phyloP scores from a whole-genome alignment of 2,329 filamentous ascomycete species.

The Dactylellina sp. region DNA sequence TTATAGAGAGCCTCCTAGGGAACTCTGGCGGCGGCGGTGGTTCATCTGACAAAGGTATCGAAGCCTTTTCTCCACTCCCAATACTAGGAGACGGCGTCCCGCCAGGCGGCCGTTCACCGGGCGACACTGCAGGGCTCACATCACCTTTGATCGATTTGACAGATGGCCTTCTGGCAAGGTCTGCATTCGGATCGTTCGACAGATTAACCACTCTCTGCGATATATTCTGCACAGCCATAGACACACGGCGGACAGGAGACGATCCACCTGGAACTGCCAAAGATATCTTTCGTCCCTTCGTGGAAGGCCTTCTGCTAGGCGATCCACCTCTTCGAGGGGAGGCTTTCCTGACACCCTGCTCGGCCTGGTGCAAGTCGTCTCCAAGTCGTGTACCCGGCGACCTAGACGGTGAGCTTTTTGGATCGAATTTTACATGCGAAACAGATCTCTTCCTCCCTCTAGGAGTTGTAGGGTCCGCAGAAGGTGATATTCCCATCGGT shows the following conservation, averaged over 20 bases:
- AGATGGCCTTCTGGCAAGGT: constrained; percentile 76
- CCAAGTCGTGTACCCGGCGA: constrained; percentile 59
- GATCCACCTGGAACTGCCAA: constrained; percentile 61
- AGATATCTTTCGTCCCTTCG: constrained; percentile 52
- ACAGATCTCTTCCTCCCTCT: constrained; percentile 58
- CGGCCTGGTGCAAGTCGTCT: constrained; percentile 60
- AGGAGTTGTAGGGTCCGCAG: constrained; percentile 15
- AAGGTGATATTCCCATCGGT: constrained; percentile 57
- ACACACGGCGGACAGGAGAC: constrained; percentile 67
- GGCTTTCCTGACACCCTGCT: constrained; percentile 58
- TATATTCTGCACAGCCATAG: constrained; percentile 72
- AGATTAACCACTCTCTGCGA: constrained; percentile 98
- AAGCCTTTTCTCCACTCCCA: constrained; percentile 37
- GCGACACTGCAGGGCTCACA: constrained; percentile 70
- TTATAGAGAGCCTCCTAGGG: constrained; percentile 65
- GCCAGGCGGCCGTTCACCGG: constrained; percentile 68
- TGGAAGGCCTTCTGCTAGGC: constrained; percentile 35
- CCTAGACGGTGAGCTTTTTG: constrained; percentile 51
- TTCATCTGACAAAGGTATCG: constrained; percentile 35
- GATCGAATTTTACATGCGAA: constrained; percentile 58
- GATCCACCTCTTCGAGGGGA: constrained; percentile 37
- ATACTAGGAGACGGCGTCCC: constrained; percentile 68
- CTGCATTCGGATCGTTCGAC: constrained; percentile 80
- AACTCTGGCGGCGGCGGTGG: constrained; percentile 66
- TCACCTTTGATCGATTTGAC: constrained; percentile 71